A percentile compares a stretch with the other conserved stretches of the same genome.
Evolutionary conservation across 768 basidiomycete genomes (phyloP).

Genomic region (Asterophora parasitica): DNA sequence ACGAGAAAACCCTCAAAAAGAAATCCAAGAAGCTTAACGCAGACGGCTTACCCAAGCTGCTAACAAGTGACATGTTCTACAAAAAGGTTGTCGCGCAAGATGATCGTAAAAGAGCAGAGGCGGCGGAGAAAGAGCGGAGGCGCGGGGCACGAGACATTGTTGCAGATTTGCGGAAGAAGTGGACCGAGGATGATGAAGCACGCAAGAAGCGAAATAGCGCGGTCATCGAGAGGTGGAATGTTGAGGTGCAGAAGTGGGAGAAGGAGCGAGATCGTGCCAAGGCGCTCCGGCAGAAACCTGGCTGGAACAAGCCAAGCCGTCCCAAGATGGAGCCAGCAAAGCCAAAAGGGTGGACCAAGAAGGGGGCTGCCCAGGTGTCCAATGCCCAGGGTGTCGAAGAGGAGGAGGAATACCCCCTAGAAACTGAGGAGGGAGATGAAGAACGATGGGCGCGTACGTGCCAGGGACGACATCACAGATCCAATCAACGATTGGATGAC

Average conservation of each 20-base stretch:
- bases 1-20: neutral
- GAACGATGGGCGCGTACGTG: too few species aligned
- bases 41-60: slow-evolving; percentile 3
- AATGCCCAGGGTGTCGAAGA: too few species aligned
- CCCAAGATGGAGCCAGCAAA: too few species aligned
- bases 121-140: neutral
- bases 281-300: too few species aligned
- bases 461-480: neutral
- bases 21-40: neutral
- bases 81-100: neutral
- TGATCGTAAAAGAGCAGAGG: neutral
- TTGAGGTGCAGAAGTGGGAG: neutral
- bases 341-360: too few species aligned
- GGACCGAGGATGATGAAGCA: slow-evolving; percentile 5
- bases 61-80: neutral
- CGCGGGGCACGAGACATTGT: neutral
- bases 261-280: neutral
- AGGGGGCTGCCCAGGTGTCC: too few species aligned
- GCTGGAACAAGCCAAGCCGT: too few species aligned
- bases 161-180: slow-evolving; percentile 1
- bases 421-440: neutral
- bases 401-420: too few species aligned
- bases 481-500: neutral
- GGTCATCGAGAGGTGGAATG: neutral
- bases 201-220: neutral